phyloP scores from a whole-genome alignment of 805 yeast species.

The Yamadazyma philogaea region DNA sequence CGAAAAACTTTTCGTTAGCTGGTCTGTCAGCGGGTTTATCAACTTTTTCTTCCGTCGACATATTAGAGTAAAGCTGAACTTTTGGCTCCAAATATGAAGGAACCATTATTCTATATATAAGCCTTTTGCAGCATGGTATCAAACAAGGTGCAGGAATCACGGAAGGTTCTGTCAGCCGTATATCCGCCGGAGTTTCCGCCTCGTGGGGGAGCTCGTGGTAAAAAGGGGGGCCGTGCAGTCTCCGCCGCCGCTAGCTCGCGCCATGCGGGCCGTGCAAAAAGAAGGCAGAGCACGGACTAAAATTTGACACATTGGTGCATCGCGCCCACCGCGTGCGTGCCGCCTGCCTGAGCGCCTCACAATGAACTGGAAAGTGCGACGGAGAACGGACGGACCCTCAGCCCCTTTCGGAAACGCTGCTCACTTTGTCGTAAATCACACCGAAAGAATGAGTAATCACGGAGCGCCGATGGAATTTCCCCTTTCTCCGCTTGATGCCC shows the following conservation, averaged over 20 bases:
- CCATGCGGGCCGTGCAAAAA: no score
- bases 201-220: not conserved
- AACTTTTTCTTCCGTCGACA: not conserved
- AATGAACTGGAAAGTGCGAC: no score
- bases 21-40: not conserved
- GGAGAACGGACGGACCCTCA: no score
- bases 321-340: no score
- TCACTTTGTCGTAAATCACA: no score
- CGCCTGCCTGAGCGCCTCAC: no score
- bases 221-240: no score
- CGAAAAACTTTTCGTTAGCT: conserved; percentile 21
- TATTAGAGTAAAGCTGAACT: no score
- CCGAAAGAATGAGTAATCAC: not conserved
- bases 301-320: no score
- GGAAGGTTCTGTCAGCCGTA: not conserved
- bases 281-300: no score
- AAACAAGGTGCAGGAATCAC: not conserved
- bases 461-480: not conserved
- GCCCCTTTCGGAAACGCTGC: no score
- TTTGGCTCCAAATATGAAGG: not conserved
- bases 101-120: not conserved
- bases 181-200: not conserved
- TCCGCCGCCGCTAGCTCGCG: no score
- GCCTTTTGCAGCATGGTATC: not conserved
- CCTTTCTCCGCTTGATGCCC: not conserved